Evolutionary conservation across 495 filamentous ascomycete species (phyloP).

Genomic region (Podospora sp.): DNA sequence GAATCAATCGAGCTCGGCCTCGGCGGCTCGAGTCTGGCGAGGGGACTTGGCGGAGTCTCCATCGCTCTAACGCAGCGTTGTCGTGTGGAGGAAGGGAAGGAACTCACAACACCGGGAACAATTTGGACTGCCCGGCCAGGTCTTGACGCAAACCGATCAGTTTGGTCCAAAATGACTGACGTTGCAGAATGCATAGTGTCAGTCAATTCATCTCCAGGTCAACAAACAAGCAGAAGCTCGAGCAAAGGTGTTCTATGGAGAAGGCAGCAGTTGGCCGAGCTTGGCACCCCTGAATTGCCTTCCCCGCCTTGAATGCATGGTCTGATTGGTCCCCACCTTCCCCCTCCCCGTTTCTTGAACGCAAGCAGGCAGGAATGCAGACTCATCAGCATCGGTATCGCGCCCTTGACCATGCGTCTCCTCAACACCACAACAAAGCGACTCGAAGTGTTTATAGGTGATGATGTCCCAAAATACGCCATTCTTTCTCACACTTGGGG

Average conservation of each 20-base stretch:
- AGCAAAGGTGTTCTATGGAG: too few relatives aligned
- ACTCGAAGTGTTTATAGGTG: conserved; percentile 3
- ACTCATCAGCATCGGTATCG: neutral
- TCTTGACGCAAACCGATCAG: too few relatives aligned
- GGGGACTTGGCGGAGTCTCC: too few relatives aligned
- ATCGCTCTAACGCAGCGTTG: too few relatives aligned
- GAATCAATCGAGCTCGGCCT: neutral
- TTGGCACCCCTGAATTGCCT: neutral
- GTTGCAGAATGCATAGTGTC: too few relatives aligned
- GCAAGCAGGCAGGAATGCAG: neutral
- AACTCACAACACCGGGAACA: too few relatives aligned
- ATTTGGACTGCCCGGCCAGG: too few relatives aligned
- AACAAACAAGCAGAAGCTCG: too few relatives aligned
- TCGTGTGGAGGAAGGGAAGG: too few relatives aligned
- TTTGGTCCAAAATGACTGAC: too few relatives aligned
- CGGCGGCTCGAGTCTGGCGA: neutral
- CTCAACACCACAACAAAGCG: conserved; percentile 8
- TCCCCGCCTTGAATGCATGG: neutral
- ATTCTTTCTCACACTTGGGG: conserved; percentile 45
- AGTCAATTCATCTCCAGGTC: too few relatives aligned
- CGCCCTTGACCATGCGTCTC: neutral
- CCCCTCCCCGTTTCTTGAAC: neutral
- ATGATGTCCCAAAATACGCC: conserved; percentile 29
- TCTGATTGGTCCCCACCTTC: conserved; percentile 2
- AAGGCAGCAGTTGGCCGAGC: too few relatives aligned